Evolutionary conservation across 148 eudicot species (phyloP).

Genomic region (Rhododendron henanense): DNA sequence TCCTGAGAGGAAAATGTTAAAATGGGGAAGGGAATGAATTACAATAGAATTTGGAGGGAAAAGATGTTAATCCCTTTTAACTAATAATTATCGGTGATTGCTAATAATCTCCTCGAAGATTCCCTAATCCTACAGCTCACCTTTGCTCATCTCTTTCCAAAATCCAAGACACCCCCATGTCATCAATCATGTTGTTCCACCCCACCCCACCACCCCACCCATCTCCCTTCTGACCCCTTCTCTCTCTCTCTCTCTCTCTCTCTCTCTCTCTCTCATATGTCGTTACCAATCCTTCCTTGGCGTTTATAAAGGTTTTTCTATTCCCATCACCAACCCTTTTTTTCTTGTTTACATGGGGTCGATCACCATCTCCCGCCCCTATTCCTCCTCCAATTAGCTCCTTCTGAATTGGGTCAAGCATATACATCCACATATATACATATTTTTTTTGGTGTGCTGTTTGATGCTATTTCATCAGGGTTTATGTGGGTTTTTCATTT

Average conservation of each 20-base stretch:
- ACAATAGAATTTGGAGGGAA: neutral
- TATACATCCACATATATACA: neutral
- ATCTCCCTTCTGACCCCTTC: neutral
- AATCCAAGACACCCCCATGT: neutral
- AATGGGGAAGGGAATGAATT: neutral
- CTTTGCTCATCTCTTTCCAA: neutral
- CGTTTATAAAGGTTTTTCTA: neutral
- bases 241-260: neutral
- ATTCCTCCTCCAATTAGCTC: neutral
- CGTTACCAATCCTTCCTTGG: neutral
- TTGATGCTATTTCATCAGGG: neutral
- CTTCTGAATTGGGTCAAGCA: neutral
- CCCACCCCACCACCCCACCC: neutral
- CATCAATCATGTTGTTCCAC: neutral
- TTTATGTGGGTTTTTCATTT: neutral
- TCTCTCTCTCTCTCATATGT: neutral
- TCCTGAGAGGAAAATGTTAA: neutral
- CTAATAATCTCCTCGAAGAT: neutral
- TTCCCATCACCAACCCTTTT: neutral
- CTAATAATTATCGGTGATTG: neutral
- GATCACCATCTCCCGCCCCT: neutral
- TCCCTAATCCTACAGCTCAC: slow-evolving; percentile 4
- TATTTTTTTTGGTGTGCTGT: neutral
- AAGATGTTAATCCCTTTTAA: neutral
- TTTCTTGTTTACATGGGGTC: neutral